Conservation (phyloP, 106 monocot genomes). For the Dendrobium chrysotoxum region DNA sequence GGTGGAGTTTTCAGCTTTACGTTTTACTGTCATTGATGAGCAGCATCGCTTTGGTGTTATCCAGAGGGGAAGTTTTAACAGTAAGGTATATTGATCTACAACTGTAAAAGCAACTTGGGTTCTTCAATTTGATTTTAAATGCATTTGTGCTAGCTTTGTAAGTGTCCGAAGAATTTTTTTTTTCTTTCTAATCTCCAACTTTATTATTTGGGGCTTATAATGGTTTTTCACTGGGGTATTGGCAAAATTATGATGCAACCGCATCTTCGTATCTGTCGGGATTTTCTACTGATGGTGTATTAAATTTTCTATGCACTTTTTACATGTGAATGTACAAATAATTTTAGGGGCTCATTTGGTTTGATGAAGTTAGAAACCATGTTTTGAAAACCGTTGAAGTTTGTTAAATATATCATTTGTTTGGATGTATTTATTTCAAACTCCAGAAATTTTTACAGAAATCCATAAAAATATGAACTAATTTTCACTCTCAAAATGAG, state of each 20-base stretch:
- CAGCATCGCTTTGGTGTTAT: conserved; percentile 98
- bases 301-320: background rate
- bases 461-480: background rate
- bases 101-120: background rate
- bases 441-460: background rate
- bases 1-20: conserved; percentile 74
- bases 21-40: conserved; percentile 92
- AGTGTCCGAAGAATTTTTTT: background rate
- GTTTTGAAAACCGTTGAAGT: background rate
- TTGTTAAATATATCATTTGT: background rate
- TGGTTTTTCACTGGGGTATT: background rate
- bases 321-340: background rate
- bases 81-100: conserved; percentile 48
- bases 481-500: background rate
- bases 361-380: background rate
- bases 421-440: background rate
- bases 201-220: background rate
- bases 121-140: background rate
- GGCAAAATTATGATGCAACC: background rate
- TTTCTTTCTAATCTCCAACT: background rate
- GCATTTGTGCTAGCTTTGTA: background rate
- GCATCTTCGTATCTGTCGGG: background rate
- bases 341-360: background rate
- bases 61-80: conserved; percentile 93
- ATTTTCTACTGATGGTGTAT: background rate